Evolutionary conservation across 2,329 filamentous ascomycete species (phyloP).

Genomic region (Botrytis byssoidea): DNA sequence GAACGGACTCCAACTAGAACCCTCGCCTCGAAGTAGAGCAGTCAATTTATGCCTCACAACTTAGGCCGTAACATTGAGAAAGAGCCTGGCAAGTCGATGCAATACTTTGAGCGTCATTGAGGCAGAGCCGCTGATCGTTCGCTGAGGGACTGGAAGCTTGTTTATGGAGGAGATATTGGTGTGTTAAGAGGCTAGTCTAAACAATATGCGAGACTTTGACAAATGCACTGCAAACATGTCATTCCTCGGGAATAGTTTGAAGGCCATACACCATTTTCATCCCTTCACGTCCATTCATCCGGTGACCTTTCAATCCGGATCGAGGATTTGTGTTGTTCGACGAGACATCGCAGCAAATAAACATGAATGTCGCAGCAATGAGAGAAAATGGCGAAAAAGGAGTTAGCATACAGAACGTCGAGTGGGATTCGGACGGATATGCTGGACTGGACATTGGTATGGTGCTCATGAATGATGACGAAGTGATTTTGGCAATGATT

Average conservation of each 20-base stretch:
- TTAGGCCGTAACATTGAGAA: not conserved
- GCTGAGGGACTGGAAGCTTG: not conserved
- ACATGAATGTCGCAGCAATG: not conserved
- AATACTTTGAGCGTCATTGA: not conserved
- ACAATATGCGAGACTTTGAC: not conserved
- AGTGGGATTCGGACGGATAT: constrained; percentile 1
- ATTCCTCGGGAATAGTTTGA: constrained; percentile 16
- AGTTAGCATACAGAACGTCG: not conserved
- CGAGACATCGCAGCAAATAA: not conserved
- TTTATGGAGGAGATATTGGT: no score
- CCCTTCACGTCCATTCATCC: not conserved
- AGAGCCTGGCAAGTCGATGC: not conserved
- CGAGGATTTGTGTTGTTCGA: not conserved
- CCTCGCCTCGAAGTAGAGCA: not conserved
- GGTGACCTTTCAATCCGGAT: not conserved
- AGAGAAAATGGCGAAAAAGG: not conserved
- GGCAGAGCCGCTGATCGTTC: not conserved
- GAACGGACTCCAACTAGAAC: not conserved
- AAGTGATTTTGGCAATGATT: not conserved
- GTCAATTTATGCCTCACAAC: not conserved
- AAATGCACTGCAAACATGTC: not conserved
- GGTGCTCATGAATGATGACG: not conserved
- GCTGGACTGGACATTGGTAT: not conserved
- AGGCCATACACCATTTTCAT: constrained; percentile 2
- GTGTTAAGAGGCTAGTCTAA: not conserved